Conservation (phyloP, 192 early-diverging fungal genomes). For the Backusella tarrabulga region DNA sequence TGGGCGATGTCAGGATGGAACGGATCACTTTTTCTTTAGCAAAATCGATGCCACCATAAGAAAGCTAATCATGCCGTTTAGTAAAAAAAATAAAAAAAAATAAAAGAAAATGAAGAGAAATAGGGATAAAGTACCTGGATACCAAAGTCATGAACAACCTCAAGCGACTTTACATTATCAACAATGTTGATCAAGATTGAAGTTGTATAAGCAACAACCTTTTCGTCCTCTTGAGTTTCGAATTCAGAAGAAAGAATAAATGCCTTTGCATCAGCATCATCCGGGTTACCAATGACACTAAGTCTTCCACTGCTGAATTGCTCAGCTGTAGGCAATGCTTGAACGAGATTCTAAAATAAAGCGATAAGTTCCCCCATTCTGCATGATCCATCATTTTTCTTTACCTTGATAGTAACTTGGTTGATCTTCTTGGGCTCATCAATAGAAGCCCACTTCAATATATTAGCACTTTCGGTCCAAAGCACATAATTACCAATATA, state of each 20-base stretch:
- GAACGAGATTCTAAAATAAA: slow-evolving; percentile 22
- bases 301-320: slow-evolving; percentile 21
- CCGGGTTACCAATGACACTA: background rate
- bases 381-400: slow-evolving; percentile 40
- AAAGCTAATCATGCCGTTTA: background rate
- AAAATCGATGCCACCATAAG: slow-evolving; percentile 6
- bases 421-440: slow-evolving; percentile 15
- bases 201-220: background rate
- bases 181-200: background rate
- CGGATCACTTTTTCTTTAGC: background rate
- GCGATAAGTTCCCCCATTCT: slow-evolving; percentile 11
- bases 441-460: slow-evolving; percentile 27
- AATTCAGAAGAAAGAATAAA: slow-evolving; percentile 11
- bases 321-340: slow-evolving; percentile 15
- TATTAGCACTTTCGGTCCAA: slow-evolving; percentile 49
- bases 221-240: background rate
- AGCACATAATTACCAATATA: slow-evolving; percentile 44
- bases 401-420: slow-evolving; percentile 31
- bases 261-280: slow-evolving; percentile 17
- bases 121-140: background rate
- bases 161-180: slow-evolving; percentile 1
- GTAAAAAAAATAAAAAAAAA: background rate
- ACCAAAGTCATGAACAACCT: slow-evolving; percentile 5
- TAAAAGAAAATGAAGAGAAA: background rate
- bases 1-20: background rate